phyloP scores from a whole-genome alignment of 768 basidiomycete genomes.

The Boletus reticulatus region DNA sequence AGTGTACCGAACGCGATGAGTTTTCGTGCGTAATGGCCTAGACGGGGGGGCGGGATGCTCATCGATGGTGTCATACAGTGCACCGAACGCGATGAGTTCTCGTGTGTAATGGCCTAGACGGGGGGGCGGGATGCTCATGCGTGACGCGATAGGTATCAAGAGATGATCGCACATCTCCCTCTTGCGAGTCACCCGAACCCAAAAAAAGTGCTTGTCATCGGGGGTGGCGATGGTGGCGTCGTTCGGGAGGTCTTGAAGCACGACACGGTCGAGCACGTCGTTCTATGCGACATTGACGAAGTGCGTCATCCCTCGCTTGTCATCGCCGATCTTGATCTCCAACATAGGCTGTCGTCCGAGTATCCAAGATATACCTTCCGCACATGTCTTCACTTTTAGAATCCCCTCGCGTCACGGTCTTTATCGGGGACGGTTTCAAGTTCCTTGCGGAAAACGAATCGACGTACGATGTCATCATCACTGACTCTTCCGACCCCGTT shows the following conservation, averaged over 20 bases:
- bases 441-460: slow-evolving; percentile 87
- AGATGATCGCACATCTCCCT: slow-evolving; percentile 99
- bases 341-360: slow-evolving; percentile 83
- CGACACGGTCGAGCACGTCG: slow-evolving; percentile 83
- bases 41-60: not conserved
- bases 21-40: slow-evolving; percentile 71
- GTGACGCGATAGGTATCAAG: slow-evolving; percentile 73
- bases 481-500: slow-evolving; percentile 97
- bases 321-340: not conserved
- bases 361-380: slow-evolving; percentile 90
- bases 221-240: slow-evolving; percentile 97
- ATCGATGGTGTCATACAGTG: slow-evolving; percentile 91
- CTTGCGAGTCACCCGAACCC: slow-evolving; percentile 95
- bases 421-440: slow-evolving; percentile 95
- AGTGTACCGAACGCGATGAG: slow-evolving; percentile 97
- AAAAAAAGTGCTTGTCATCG: slow-evolving; percentile 93
- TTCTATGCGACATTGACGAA: slow-evolving; percentile 98
- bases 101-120: slow-evolving; percentile 50
- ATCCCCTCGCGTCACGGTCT: slow-evolving; percentile 78
- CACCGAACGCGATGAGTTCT: slow-evolving; percentile 98
- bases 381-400: slow-evolving; percentile 87
- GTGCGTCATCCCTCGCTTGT: slow-evolving; percentile 34
- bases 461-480: slow-evolving; percentile 96
- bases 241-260: slow-evolving; percentile 98
- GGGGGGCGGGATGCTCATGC: not conserved